phyloP scores from a whole-genome alignment of 768 basidiomycete genomes.

The Pleurotus cornucopiae region DNA sequence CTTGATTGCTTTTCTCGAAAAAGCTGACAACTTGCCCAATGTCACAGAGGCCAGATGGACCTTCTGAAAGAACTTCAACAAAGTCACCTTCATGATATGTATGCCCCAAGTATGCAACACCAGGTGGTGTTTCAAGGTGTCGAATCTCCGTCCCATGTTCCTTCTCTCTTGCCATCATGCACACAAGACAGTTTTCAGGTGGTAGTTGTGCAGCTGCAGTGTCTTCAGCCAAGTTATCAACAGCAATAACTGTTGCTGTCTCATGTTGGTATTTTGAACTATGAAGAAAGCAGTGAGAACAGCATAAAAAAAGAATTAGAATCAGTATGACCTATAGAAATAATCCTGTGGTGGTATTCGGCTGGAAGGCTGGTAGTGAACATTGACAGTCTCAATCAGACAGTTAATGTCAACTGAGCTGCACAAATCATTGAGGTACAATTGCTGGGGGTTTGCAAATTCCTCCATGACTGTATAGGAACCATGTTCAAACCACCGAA shows the following conservation, averaged over 20 bases:
- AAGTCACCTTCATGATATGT: constrained; percentile 63
- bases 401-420: constrained; percentile 30
- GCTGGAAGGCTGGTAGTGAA: constrained; percentile 28
- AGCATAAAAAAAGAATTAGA: constrained; percentile 3
- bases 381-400: constrained; percentile 46
- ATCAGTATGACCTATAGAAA: constrained; percentile 47
- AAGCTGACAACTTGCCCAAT: constrained; percentile 46
- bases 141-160: constrained; percentile 25
- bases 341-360: constrained; percentile 34
- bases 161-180: constrained; percentile 29
- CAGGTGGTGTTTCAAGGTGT: constrained; percentile 29
- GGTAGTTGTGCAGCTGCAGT: constrained; percentile 22
- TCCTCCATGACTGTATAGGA: constrained; percentile 56
- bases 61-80: constrained; percentile 41
- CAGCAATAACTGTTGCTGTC: constrained; percentile 41
- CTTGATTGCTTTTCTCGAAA: constrained; percentile 19
- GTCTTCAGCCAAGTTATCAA: constrained; percentile 21
- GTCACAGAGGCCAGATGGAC: constrained; percentile 41
- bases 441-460: constrained; percentile 56
- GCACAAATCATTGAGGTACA: constrained; percentile 60
- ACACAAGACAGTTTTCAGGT: constrained; percentile 53
- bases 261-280: constrained; percentile 50
- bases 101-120: constrained; percentile 40
- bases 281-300: not conserved
- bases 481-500: constrained; percentile 75